Evolutionary conservation across 768 basidiomycete genomes (phyloP), one percentile per base, ranked within the genome.

Genomic region (Lyophyllum decastes): DNA sequence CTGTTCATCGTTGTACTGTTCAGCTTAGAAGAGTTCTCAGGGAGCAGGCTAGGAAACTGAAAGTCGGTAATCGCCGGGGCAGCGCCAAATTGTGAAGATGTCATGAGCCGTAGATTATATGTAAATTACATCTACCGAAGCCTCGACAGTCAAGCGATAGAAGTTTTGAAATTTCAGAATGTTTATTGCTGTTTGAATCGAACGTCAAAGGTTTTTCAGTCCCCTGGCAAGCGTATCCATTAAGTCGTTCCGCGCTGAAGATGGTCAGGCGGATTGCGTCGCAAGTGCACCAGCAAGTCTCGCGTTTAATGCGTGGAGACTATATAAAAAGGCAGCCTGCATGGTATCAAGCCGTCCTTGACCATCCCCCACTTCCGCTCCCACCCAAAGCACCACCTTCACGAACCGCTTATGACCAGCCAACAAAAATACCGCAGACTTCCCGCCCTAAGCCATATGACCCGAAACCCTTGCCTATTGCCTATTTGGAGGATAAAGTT

Each of bases 241-340:
- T n/a, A n/a, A n/a, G n/a, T 30, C 26, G n/a, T 48, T 48, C 47
- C 27, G 27, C 26, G 4, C 17, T 43, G 44, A 60, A 49, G 30
- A 92, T 92, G 91, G 88, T 88, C 35, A 85, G 92, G 58, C 79
- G 90, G 65, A 82, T 95, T 65, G 89, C 94, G 33, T 84, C 84
- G 58, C 92, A 96, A 70, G 94, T 96, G 22, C 95, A 95, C 75
- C 86, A 90, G 72, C 88, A 92, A 57, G 88, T 89, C 46, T 87
- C 91, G 27, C 88, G 94, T 59, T 80, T 96, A 45, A 80, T 94
- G 71, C 84, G 85, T 38, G 85, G 82, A 45, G 76, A 82, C 47
- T 82, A 82, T 65, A 73, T 92, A 41, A 78, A 80, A 64, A 70
- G 78, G 16, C 84, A 87, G 67, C 94, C 95, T 54, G 80, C 80